Conservation (phyloP, 495 filamentous ascomycete genomes). For the Hypoxylon fuscum region DNA sequence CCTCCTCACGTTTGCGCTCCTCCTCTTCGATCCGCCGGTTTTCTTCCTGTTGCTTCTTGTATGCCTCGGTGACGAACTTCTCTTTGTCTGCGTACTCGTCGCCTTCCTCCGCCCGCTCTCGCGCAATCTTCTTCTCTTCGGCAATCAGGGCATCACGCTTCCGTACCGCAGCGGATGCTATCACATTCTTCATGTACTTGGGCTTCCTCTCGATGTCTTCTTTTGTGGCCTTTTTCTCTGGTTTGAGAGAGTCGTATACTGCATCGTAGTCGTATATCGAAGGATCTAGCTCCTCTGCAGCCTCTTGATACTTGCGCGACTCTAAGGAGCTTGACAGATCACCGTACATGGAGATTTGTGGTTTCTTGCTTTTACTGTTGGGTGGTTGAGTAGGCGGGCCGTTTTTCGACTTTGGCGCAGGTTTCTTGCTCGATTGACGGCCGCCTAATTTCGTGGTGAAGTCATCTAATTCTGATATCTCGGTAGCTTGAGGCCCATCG, state of each 20-base stretch:
- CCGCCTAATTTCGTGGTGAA: conserved; percentile 23
- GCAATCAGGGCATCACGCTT: conserved; percentile 90
- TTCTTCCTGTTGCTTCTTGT: conserved; percentile 92
- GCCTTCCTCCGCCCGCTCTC: conserved; percentile 90
- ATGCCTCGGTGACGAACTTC: conserved; percentile 95
- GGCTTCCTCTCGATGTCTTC: conserved; percentile 64
- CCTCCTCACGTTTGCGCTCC: conserved; percentile 74
- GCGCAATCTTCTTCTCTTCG: conserved; percentile 84
- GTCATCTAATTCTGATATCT: conserved; percentile 48
- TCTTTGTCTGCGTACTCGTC: conserved; percentile 96
- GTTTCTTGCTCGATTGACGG: conserved; percentile 32
- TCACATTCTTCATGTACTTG: conserved; percentile 83
- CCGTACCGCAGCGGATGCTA: conserved; percentile 82
- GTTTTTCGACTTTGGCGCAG: conserved; percentile 36
- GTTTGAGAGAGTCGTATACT: conserved; percentile 72
- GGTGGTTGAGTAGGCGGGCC: conserved; percentile 35
- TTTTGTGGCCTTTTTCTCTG: conserved; percentile 50
- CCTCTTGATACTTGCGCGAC: conserved; percentile 63
- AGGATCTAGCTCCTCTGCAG: conserved; percentile 68
- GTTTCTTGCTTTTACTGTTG: conserved; percentile 45
- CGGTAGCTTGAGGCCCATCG: conserved; percentile 30
- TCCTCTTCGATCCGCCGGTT: conserved; percentile 80
- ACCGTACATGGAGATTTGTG: conserved; percentile 55
- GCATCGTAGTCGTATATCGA: conserved; percentile 81
- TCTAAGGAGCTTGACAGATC: conserved; percentile 64